Evolutionary conservation across 768 basidiomycete genomes (phyloP).

Genomic region (Cystobasidium onofrii): DNA sequence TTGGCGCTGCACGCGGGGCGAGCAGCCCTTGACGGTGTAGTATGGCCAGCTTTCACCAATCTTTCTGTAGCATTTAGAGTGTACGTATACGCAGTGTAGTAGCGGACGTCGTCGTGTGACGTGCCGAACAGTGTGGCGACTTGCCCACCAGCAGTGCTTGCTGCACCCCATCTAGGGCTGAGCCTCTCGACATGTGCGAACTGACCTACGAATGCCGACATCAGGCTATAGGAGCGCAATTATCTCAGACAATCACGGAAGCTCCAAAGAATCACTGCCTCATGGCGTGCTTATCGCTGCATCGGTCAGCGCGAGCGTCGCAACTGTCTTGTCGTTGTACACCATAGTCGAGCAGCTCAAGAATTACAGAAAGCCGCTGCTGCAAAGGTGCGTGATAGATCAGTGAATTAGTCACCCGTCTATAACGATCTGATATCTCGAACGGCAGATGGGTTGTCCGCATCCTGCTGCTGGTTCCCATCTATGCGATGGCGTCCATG

Average conservation of each 20-base stretch:
- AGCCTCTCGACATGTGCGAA: neutral
- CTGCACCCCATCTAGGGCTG: no score
- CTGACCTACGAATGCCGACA: neutral
- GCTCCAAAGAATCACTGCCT: conserved; percentile 32
- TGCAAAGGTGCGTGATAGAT: conserved; percentile 73
- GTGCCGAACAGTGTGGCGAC: no score
- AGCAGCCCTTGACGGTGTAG: no score
- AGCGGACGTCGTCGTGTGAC: no score
- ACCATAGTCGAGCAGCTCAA: conserved; percentile 74
- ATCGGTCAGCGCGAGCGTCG: conserved; percentile 59
- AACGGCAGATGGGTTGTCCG: conserved; percentile 71
- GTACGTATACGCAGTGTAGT: no score
- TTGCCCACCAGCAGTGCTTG: no score
- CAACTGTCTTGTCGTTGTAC: conserved; percentile 63
- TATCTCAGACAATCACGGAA: neutral
- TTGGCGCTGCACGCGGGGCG: no score
- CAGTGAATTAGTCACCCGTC: no score
- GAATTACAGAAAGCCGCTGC: conserved; percentile 71
- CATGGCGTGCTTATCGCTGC: conserved; percentile 54
- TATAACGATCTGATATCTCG: conserved; percentile 39
- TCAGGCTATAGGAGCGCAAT: neutral
- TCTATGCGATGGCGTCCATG: conserved; percentile 82
- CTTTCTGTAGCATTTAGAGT: no score
- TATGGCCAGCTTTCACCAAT: no score
- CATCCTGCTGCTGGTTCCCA: conserved; percentile 88